phyloP scores from a whole-genome alignment of 331 rosid genomes.

The Malus hybrid region DNA sequence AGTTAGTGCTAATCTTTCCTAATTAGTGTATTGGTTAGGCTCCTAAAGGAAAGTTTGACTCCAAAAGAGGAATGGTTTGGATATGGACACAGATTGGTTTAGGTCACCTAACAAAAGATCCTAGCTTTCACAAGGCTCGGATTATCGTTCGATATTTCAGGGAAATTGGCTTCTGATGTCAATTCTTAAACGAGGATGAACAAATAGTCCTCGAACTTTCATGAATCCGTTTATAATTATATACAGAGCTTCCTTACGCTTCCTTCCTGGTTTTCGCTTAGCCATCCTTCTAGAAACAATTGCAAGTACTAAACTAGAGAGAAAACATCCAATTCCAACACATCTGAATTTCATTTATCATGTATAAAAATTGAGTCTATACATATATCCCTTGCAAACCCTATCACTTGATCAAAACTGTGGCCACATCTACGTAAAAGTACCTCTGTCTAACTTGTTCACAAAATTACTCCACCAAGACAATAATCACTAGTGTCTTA shows the following conservation, averaged over 20 bases:
- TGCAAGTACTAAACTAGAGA: neutral
- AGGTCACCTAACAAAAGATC: constrained; percentile 1
- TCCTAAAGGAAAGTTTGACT: neutral
- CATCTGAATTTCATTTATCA: neutral
- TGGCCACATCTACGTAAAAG: constrained; percentile 12
- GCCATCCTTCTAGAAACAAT: neutral
- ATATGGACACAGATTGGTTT: neutral
- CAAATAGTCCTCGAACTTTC: too few species aligned
- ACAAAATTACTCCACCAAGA: neutral
- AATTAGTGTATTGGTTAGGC: neutral
- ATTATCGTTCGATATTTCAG: neutral
- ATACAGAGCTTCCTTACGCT: too few species aligned
- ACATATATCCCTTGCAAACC: neutral
- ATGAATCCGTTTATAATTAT: too few species aligned
- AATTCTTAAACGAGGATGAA: too few species aligned
- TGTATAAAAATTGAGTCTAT: neutral
- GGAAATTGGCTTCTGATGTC: too few species aligned
- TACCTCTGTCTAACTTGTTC: constrained; percentile 4
- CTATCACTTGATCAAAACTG: constrained; percentile 21
- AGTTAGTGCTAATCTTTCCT: neutral
- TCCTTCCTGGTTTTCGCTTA: too few species aligned
- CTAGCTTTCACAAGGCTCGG: neutral
- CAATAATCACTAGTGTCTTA: constrained; percentile 18
- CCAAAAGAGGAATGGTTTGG: neutral
- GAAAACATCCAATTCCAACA: neutral